phyloP scores from a whole-genome alignment of 1,284 basidiomycete genomes.

The Apiotrichum sp. region DNA sequence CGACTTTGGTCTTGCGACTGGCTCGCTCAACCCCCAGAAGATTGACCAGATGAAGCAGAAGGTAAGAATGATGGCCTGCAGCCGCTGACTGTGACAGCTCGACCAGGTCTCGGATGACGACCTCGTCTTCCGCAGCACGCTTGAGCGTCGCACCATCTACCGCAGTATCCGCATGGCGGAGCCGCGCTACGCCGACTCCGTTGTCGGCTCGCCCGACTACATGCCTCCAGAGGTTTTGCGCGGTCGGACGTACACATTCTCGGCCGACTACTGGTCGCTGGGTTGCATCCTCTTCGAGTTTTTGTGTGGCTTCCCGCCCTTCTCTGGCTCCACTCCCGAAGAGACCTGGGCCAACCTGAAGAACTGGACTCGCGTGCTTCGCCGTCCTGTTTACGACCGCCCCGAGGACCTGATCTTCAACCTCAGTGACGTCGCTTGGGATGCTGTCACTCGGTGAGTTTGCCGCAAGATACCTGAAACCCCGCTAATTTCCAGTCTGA shows the following conservation, averaged over 20 bases:
- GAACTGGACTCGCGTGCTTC: slow-evolving; percentile 90
- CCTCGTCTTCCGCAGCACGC: slow-evolving; percentile 82
- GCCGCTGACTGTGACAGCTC: slow-evolving; percentile 53
- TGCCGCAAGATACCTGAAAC: background rate
- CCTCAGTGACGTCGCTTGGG: slow-evolving; percentile 88
- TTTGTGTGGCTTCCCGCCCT: slow-evolving; percentile 91
- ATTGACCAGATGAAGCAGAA: slow-evolving; percentile 93
- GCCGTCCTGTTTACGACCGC: slow-evolving; percentile 89
- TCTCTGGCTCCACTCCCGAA: slow-evolving; percentile 89
- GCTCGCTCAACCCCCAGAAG: slow-evolving; percentile 87
- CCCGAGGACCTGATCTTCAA: slow-evolving; percentile 98
- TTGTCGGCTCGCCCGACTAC: slow-evolving; percentile 97
- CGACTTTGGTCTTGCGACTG: slow-evolving; percentile 96
- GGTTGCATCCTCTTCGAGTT: slow-evolving; percentile 99
- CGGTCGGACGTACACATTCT: slow-evolving; percentile 88
- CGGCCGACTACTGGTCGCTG: slow-evolving; percentile 97
- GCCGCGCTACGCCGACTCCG: slow-evolving; percentile 91
- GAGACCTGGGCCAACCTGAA: slow-evolving; percentile 99
- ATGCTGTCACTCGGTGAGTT: slow-evolving; percentile 73
- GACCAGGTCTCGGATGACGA: slow-evolving; percentile 95
- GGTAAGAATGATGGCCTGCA: slow-evolving; percentile 47
- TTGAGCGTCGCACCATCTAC: slow-evolving; percentile 93
- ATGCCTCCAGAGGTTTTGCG: slow-evolving; percentile 74
- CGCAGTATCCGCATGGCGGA: slow-evolving; percentile 86
- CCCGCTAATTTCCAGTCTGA: slow-evolving; percentile 46